phyloP scores from a whole-genome alignment of 345 rosid genomes.

The Salix udensis region DNA sequence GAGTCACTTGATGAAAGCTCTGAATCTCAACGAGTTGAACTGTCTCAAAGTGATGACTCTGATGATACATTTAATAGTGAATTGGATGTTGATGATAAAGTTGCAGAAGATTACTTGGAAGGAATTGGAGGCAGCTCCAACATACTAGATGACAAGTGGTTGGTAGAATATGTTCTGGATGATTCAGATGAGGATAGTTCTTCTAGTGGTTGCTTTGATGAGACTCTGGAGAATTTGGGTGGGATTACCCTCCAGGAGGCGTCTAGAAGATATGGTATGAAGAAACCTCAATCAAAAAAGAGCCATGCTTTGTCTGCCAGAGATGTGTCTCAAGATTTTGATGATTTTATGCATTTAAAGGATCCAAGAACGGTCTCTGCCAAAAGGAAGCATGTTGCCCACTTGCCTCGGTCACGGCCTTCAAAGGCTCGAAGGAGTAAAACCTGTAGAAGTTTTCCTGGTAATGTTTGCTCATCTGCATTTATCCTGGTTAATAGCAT shows the following conservation, averaged over 20 bases:
- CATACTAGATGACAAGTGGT: conserved; percentile 55
- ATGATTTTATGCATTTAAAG: conserved; percentile 64
- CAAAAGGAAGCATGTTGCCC: conserved; percentile 51
- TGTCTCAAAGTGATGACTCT: conserved; percentile 47
- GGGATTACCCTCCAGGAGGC: conserved; percentile 68
- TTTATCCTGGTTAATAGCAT: conserved; percentile 12
- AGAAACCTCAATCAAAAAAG: conserved; percentile 40
- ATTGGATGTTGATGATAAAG: conserved; percentile 67
- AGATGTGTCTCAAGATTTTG: conserved; percentile 44
- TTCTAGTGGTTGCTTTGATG: conserved; percentile 45
- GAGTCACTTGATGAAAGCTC: conserved; percentile 35
- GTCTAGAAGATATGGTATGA: conserved; percentile 67
- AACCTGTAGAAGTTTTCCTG: conserved; percentile 56
- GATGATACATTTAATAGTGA: conserved; percentile 42
- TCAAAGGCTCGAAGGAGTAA: conserved; percentile 55
- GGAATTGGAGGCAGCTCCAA: conserved; percentile 76
- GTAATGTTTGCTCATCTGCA: conserved; percentile 30
- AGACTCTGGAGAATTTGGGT: conserved; percentile 52
- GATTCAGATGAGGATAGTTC: conserved; percentile 48
- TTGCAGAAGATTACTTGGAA: conserved; percentile 80
- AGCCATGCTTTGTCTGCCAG: conserved; percentile 24
- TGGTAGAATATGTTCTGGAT: conserved; percentile 45
- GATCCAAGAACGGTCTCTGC: conserved; percentile 65
- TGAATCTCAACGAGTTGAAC: conserved; percentile 30
- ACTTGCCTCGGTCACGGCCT: conserved; percentile 69